Evolutionary conservation across 306 rosid species (phyloP).

Genomic region (Trichosanthes cucumerina): DNA sequence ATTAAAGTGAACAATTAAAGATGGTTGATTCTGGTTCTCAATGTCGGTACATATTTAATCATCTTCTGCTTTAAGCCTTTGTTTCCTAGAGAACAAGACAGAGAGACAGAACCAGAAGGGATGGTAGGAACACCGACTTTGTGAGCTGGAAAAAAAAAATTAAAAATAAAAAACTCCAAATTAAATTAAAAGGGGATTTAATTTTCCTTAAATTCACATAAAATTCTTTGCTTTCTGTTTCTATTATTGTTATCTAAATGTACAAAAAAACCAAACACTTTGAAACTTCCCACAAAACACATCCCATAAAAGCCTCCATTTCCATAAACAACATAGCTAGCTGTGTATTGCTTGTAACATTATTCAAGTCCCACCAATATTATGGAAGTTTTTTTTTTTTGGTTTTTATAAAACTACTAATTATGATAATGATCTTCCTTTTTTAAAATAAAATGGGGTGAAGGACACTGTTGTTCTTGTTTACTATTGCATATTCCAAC

Average conservation of each 20-base stretch:
- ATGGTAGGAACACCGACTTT: conserved; percentile 1
- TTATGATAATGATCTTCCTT: neutral
- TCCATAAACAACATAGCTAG: neutral
- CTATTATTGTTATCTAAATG: too few relatives aligned
- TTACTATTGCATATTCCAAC: neutral
- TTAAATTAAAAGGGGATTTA: too few relatives aligned
- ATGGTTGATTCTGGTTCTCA: neutral
- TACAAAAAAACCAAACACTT: neutral
- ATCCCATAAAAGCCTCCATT: neutral
- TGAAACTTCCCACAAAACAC: neutral
- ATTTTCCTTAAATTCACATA: neutral
- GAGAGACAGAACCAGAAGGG: neutral
- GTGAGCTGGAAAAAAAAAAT: neutral
- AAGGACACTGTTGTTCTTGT: neutral
- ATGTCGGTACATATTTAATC: conserved; percentile 1
- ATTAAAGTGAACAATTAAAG: neutral
- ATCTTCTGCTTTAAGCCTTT: neutral
- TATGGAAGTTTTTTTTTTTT: neutral
- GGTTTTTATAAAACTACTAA: neutral
- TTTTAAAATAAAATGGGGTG: neutral
- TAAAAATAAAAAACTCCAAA: neutral
- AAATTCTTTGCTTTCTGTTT: neutral
- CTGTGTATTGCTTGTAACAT: neutral
- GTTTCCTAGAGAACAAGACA: neutral
- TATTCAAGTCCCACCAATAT: conserved; percentile 1